A percentile compares a stretch with the other conserved stretches of the same genome.
Evolutionary conservation across 1,284 basidiomycete genomes (phyloP).

Genomic region (Leucoagaricus sp.): DNA sequence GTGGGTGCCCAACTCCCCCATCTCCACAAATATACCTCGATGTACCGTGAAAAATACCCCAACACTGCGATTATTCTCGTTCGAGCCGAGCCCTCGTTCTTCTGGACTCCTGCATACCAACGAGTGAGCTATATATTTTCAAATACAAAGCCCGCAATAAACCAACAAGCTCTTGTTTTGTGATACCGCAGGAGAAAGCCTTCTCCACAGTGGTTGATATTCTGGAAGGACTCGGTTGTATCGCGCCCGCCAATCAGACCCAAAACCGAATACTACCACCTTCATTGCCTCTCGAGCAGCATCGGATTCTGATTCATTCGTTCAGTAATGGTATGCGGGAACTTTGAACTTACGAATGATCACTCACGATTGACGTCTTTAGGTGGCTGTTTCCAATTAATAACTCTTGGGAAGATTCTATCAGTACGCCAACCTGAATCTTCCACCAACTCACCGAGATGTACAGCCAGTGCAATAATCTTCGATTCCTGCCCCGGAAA

Average conservation of each 20-base stretch:
- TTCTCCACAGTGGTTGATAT: slow-evolving; percentile 42
- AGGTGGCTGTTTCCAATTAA: slow-evolving; percentile 50
- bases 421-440: slow-evolving; percentile 22
- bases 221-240: slow-evolving; percentile 40
- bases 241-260: slow-evolving; percentile 23
- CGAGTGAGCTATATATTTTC: slow-evolving; percentile 31
- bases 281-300: slow-evolving; percentile 18
- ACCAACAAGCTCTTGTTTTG: too few species aligned
- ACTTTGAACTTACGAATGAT: slow-evolving; percentile 1
- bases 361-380: too few species aligned
- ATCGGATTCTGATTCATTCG: slow-evolving; percentile 47
- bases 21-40: slow-evolving; percentile 49
- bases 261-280: slow-evolving; percentile 10
- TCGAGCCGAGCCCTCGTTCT: slow-evolving; percentile 39
- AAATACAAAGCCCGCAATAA: neutral
- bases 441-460: slow-evolving; percentile 17
- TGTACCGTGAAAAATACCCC: slow-evolving; percentile 50
- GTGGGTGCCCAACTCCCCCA: slow-evolving; percentile 53
- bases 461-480: slow-evolving; percentile 38
- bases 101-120: slow-evolving; percentile 34
- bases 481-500: slow-evolving; percentile 54
- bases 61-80: slow-evolving; percentile 49
- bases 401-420: slow-evolving; percentile 39
- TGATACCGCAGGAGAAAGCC: slow-evolving; percentile 26
- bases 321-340: slow-evolving; percentile 54